Evolutionary conservation across 2,329 filamentous ascomycete genomes (phyloP), one percentile per base, ranked within the genome.

Genomic region (Penicillium italicum): DNA sequence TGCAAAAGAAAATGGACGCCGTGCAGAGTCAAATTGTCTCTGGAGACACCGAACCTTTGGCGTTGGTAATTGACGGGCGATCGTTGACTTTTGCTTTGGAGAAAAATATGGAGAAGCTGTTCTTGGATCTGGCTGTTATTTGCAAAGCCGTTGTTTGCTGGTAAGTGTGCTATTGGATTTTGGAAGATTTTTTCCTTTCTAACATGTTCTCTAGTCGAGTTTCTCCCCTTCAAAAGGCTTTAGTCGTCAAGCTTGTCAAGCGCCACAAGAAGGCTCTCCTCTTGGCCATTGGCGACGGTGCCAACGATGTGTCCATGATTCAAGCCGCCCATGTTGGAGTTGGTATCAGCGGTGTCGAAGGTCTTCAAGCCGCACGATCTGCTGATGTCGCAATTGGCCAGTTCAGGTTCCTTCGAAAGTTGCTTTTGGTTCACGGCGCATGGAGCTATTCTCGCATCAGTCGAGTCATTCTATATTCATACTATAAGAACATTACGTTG

Each of bases 261-360:
- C 90, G 91, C 64, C 90, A 96, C 72, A 84, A 94, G 63, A 90
- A 97, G 71, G 85, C 91, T 12, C 91, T 99, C 64, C 85, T 97
- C 50, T 85, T 99, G 48, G 94, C 94, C 49, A 97, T 99, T 72
- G 94, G 94, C 64, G 94, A 99, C 68, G 94, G 94, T 62, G 94
- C 94, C 44, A 99, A 99, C 76, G 94, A 99, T 69, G 94, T 99
- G n/a, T 97, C 93, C 18, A 99, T 99, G 94, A 99, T 99, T 53
- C 94, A 99, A 78, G 94, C 94, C 11, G 94, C 94, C 12, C 94
- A 99, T 72, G 96, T 99, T 62, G 94, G 94, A 62, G 90, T 99
- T 42, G 94, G 94, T 75, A 99, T 99, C 74, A 96, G 91, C 69
- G 94, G 94, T 75, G 84, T 96, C 62, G 94, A 99, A 81, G 94